Base-by-base conservation (phyloP, 116 monocot species). In the Cymodocea nodosa region DNA sequence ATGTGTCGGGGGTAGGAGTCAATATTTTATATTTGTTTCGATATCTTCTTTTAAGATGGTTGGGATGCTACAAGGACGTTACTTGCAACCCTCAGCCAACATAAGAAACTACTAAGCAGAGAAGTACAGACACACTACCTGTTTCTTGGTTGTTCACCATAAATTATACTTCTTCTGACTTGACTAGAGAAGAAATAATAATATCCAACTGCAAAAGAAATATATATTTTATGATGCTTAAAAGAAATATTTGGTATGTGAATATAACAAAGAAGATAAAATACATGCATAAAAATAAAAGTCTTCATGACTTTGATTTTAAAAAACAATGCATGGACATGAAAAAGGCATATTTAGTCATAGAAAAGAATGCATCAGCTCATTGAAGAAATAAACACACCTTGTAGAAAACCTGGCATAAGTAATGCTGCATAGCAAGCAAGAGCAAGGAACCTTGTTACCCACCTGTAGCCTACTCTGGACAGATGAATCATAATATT, bases 401-500 rank as follows among this genome's bases (percentile, higher is more conserved):
- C 87, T 74, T 97, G 97, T 74, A 97, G 13, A 74, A 97, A 85
- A 58, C 97, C 97, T 66, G 97, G 97, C 83, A 86, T 83, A 66
- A 97, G 88, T 63, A 97, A 71, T 13, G 80, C 52, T 50, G 91
- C 85, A 80, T 97, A 97, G 73, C 80, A 97, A 68, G 67, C 73
- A 71, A 97, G 91, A 11, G 88, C 88, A 58, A 91, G 78, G 73
- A 85, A 85, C 80, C 73, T 87, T 63, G 78, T 68, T 62, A 97
- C 87, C 97, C 97, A 97, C 49, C 91, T 75, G 68, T 88, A 97
- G 62, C 97, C 97, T 80, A 97, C 68, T 64, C 97, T 97, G 88
- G 64, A 70, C 50, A 61, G 17, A 61, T n/a, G n/a, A 61, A n/a
- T 11, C 35, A 25, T n/a, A 35, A n/a, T 44, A 25, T 17, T 61